These are phyloP conservation scores for Noccaea caerulescens DNA, from an alignment of 345 rosid species.

Conservation along the genomic window DNA sequence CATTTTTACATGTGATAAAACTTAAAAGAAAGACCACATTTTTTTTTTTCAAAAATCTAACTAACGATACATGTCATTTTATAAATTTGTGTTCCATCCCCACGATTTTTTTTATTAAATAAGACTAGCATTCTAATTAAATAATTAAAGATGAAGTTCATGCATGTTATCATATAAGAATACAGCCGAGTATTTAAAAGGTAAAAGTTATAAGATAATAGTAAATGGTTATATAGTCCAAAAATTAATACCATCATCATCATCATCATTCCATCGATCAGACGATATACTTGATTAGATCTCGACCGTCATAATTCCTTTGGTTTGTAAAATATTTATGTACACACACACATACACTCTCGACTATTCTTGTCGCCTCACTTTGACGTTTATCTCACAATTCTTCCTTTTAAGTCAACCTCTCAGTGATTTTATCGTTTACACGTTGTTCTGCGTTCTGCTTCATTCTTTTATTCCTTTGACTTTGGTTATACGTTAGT, in stretches of 20 bases:
- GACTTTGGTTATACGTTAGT: constrained; percentile 16
- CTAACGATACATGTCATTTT: neutral
- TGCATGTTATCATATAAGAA: constrained; percentile 11
- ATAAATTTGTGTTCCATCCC: constrained; percentile 6
- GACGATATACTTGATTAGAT: constrained; percentile 37
- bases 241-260: constrained; percentile 20
- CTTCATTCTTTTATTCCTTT: constrained; percentile 11
- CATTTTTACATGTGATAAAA: constrained; percentile 1
- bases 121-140: neutral
- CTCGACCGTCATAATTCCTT: constrained; percentile 33
- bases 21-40: neutral
- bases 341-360: constrained; percentile 41
- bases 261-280: constrained; percentile 30
- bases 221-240: constrained; percentile 30
- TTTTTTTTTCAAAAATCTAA: neutral
- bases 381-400: constrained; percentile 38
- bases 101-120: neutral
- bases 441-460: constrained; percentile 36
- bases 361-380: constrained; percentile 44
- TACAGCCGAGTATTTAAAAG: constrained; percentile 1
- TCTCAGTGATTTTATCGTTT: constrained; percentile 47
- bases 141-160: neutral
- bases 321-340: constrained; percentile 38
- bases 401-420: constrained; percentile 41
- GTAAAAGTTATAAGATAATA: constrained; percentile 23